Conservation (phyloP, 768 basidiomycete genomes). For the Hygrophorus russula region DNA sequence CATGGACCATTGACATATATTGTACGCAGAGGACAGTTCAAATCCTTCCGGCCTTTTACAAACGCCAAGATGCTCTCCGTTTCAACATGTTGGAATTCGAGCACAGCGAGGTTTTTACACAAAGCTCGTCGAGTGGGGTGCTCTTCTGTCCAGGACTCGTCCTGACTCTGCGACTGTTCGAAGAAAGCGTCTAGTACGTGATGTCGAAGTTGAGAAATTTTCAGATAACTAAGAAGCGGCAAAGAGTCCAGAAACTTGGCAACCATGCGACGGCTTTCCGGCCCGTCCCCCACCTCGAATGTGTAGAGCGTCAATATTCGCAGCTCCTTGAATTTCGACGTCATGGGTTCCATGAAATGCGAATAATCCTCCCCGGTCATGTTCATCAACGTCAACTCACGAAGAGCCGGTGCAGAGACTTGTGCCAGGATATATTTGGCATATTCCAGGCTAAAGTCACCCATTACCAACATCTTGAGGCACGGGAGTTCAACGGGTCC, state of each 20-base stretch:
- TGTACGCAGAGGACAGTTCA: constrained; percentile 36
- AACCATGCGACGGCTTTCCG: constrained; percentile 18
- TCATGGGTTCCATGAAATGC: constrained; percentile 33
- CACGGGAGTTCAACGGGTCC: constrained; percentile 34
- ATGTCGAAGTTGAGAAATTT: constrained; percentile 31
- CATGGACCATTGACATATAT: constrained; percentile 31
- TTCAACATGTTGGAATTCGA: constrained; percentile 35
- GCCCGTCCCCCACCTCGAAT: constrained; percentile 22
- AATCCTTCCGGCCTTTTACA: constrained; percentile 20
- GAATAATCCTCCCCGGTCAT: constrained; percentile 40
- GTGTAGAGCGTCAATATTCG: constrained; percentile 42
- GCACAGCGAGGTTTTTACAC: constrained; percentile 31
- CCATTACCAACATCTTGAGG: constrained; percentile 44
- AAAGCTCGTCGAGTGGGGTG: constrained; percentile 15
- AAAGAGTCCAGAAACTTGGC: constrained; percentile 47
- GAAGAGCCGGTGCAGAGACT: constrained; percentile 45
- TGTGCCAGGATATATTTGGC: constrained; percentile 34
- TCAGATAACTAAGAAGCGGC: constrained; percentile 40
- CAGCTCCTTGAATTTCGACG: constrained; percentile 38
- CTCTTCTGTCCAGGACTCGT: neutral
- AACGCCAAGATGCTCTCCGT: constrained; percentile 22
- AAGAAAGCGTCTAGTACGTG: constrained; percentile 39
- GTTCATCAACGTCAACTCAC: constrained; percentile 47
- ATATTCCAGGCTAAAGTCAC: constrained; percentile 40
- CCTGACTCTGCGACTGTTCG: constrained; percentile 20